Evolutionary conservation across 352 stramenopile genomes (phyloP).

Genomic region (Elongisporangium anandrum): DNA sequence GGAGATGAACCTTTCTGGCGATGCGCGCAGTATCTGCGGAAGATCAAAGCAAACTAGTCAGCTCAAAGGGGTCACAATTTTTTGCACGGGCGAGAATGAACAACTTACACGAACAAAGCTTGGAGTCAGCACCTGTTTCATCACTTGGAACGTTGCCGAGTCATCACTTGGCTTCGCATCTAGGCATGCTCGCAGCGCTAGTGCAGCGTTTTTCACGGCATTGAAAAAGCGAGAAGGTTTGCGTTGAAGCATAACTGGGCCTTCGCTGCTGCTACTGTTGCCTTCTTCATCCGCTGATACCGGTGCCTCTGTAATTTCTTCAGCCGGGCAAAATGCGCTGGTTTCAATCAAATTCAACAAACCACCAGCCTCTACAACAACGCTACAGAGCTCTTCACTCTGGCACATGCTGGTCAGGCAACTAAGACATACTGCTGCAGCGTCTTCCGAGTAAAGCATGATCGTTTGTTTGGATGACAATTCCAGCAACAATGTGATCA

Average conservation of each 20-base stretch:
- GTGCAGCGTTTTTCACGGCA: slow-evolving; percentile 49
- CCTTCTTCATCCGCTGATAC: slow-evolving; percentile 17
- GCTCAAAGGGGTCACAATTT: neutral
- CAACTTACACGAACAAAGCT: slow-evolving; percentile 63
- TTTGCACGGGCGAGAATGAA: neutral
- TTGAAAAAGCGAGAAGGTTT: slow-evolving; percentile 39
- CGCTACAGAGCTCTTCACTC: slow-evolving; percentile 38
- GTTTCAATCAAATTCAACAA: slow-evolving; percentile 66
- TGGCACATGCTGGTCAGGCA: slow-evolving; percentile 63
- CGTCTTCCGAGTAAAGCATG: slow-evolving; percentile 49
- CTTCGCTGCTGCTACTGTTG: slow-evolving; percentile 11
- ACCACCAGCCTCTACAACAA: slow-evolving; percentile 62
- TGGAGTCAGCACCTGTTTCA: slow-evolving; percentile 76
- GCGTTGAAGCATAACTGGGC: slow-evolving; percentile 15
- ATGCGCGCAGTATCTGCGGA: slow-evolving; percentile 48
- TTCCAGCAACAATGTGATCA: slow-evolving; percentile 57
- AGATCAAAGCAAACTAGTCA: slow-evolving; percentile 1
- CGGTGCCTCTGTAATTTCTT: slow-evolving; percentile 23
- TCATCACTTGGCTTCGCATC: slow-evolving; percentile 32
- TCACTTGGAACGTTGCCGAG: slow-evolving; percentile 35
- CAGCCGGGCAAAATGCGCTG: slow-evolving; percentile 54
- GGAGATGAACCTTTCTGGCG: slow-evolving; percentile 56
- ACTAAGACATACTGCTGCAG: slow-evolving; percentile 49
- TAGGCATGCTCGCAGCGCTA: slow-evolving; percentile 55
- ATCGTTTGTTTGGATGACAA: slow-evolving; percentile 58